A percentile compares a stretch with the other conserved stretches of the same genome.
Conservation (phyloP, 2,329 filamentous ascomycete species). For the Aspergillus pseudonomiae region DNA sequence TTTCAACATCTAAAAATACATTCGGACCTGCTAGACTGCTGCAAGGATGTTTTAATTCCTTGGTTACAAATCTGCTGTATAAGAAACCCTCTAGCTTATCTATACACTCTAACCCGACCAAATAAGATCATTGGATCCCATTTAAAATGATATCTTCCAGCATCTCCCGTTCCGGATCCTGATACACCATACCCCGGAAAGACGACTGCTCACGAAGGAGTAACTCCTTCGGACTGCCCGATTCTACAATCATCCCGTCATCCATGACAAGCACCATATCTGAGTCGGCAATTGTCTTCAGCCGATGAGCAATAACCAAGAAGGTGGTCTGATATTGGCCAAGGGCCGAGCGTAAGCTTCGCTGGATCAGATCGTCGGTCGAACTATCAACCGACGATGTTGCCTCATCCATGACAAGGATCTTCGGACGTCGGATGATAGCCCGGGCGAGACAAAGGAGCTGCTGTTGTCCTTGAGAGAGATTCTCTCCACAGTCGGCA, state of each 20-base stretch:
- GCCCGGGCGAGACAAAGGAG: conserved; percentile 36
- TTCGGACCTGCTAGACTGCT: too few species aligned
- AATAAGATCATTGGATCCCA: not conserved
- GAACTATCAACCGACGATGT: conserved; percentile 78
- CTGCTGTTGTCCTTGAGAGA: conserved; percentile 38
- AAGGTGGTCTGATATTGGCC: conserved; percentile 58
- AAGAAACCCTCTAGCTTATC: not conserved
- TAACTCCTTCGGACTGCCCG: conserved; percentile 65
- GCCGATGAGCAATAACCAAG: conserved; percentile 73
- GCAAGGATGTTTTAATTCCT: too few species aligned
- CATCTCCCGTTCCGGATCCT: not conserved
- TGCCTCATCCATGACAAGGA: conserved; percentile 81
- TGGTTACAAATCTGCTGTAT: not conserved
- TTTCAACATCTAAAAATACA: too few species aligned
- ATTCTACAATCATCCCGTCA: conserved; percentile 70
- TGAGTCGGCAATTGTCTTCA: conserved; percentile 78
- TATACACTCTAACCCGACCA: not conserved
- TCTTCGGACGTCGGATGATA: conserved; percentile 71
- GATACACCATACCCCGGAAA: conserved; percentile 38
- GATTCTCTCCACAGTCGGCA: not conserved
- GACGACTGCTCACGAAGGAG: not conserved
- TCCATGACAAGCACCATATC: conserved; percentile 73
- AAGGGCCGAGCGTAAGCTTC: conserved; percentile 73
- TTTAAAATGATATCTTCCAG: not conserved
- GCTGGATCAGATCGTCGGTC: conserved; percentile 74